Percentiles rank a stretch among this genome's conserved stretches.
Conservation (phyloP, 768 basidiomycete species). For the Boletus huronensis region DNA sequence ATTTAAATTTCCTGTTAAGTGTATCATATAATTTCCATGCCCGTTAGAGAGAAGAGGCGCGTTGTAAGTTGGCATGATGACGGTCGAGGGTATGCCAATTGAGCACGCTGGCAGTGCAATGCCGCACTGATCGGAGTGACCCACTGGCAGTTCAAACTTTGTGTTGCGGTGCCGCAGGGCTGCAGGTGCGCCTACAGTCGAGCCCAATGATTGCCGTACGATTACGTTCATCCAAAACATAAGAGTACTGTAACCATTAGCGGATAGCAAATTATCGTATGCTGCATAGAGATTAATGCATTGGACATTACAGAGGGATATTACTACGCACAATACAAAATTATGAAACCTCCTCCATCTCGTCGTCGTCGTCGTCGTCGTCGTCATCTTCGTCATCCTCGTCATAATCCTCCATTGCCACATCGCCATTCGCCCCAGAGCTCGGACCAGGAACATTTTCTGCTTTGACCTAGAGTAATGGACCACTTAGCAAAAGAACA, state of each 20-base stretch:
- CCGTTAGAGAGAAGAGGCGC: constrained; percentile 40
- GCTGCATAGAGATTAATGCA: not conserved
- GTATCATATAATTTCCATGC: constrained; percentile 44
- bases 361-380: constrained; percentile 55
- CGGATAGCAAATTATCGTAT: not conserved
- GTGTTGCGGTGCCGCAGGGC: not conserved
- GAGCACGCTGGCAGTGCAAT: not conserved
- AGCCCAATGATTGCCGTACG: not conserved
- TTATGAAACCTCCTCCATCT: constrained; percentile 72
- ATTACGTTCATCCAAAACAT: not conserved
- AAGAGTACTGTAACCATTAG: not conserved
- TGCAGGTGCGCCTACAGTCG: not conserved
- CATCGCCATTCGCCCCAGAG: constrained; percentile 21
- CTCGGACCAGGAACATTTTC: constrained; percentile 44
- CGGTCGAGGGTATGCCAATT: not conserved
- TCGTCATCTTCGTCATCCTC: constrained; percentile 52
- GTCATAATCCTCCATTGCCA: constrained; percentile 38
- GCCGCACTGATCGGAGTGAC: not conserved
- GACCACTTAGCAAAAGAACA: constrained; percentile 3
- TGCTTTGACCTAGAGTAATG: constrained; percentile 38
- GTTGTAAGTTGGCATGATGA: constrained; percentile 11
- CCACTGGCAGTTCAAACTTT: too few species aligned
- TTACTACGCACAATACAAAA: not conserved
- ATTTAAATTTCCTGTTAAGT: constrained; percentile 52
- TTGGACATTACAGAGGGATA: not conserved